Evolutionary conservation across 2,329 filamentous ascomycete genomes (phyloP).

Genomic region (Aspergillus vadensis): DNA sequence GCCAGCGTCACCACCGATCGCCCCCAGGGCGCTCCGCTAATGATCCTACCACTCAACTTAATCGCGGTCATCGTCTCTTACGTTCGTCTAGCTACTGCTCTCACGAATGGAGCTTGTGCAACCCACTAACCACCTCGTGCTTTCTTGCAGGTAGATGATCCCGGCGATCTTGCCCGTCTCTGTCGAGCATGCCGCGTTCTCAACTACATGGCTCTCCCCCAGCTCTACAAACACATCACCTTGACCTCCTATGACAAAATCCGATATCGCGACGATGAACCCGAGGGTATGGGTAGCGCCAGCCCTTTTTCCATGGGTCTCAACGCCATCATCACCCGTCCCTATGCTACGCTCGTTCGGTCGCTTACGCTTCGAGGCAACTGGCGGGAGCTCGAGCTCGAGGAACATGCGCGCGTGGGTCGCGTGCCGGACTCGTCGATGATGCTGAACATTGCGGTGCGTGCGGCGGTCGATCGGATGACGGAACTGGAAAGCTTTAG

Average conservation of each 20-base stretch:
- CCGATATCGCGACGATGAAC: conserved; percentile 58
- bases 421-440: conserved; percentile 65
- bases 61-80: conserved; percentile 59
- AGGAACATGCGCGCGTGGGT: conserved; percentile 60
- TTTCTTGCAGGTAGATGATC: conserved; percentile 55
- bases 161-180: conserved; percentile 59
- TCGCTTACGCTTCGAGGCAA: conserved; percentile 57
- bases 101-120: neutral
- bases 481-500: conserved; percentile 56
- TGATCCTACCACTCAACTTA: conserved; percentile 58
- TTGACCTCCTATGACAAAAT: conserved; percentile 61
- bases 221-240: conserved; percentile 59
- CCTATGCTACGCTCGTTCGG: conserved; percentile 55
- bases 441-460: conserved; percentile 63
- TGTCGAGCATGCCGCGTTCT: conserved; percentile 63
- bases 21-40: conserved; percentile 34
- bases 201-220: conserved; percentile 66
- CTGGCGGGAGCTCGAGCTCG: conserved; percentile 59
- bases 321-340: conserved; percentile 62
- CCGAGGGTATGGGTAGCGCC: conserved; percentile 63
- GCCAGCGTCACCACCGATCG: conserved; percentile 35
- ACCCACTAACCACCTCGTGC: conserved; percentile 5
- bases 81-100: conserved; percentile 39
- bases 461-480: conserved; percentile 63
- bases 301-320: conserved; percentile 66